Evolutionary conservation across 1,284 basidiomycete species (phyloP).

Genomic region (Pulveroboletus sp.): DNA sequence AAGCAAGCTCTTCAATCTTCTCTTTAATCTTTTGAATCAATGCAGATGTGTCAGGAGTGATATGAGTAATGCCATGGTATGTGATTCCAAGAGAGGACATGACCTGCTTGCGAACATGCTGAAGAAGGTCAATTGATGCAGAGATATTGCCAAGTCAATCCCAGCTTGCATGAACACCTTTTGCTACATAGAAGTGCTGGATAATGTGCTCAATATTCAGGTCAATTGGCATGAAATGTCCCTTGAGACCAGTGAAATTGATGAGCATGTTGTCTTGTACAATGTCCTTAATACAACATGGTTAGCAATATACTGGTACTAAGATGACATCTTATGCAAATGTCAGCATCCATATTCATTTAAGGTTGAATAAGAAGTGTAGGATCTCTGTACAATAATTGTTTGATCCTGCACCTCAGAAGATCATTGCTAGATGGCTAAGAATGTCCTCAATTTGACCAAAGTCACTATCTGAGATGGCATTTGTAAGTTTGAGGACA

Average conservation of each 20-base stretch:
- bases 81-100: slow-evolving; percentile 9
- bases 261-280: slow-evolving; percentile 30
- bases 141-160: slow-evolving; percentile 32
- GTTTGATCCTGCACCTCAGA: slow-evolving; percentile 31
- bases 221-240: slow-evolving; percentile 31
- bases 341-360: slow-evolving; percentile 30
- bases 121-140: slow-evolving; percentile 24
- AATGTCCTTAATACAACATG: slow-evolving; percentile 22
- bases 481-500: slow-evolving; percentile 20
- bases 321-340: slow-evolving; percentile 21
- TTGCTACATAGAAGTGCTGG: not conserved
- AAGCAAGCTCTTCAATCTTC: slow-evolving; percentile 16
- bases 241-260: slow-evolving; percentile 26
- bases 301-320: not conserved
- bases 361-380: slow-evolving; percentile 31
- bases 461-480: slow-evolving; percentile 33
- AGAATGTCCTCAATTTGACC: slow-evolving; percentile 35
- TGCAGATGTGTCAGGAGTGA: slow-evolving; percentile 12
- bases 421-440: slow-evolving; percentile 28
- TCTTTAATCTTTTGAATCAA: slow-evolving; percentile 23
- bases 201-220: slow-evolving; percentile 29
- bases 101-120: slow-evolving; percentile 29
- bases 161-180: slow-evolving; percentile 5
- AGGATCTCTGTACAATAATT: slow-evolving; percentile 38
- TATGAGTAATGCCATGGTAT: slow-evolving; percentile 31